Conservation (phyloP, 805 yeast species). For the Pichia manshurica region DNA sequence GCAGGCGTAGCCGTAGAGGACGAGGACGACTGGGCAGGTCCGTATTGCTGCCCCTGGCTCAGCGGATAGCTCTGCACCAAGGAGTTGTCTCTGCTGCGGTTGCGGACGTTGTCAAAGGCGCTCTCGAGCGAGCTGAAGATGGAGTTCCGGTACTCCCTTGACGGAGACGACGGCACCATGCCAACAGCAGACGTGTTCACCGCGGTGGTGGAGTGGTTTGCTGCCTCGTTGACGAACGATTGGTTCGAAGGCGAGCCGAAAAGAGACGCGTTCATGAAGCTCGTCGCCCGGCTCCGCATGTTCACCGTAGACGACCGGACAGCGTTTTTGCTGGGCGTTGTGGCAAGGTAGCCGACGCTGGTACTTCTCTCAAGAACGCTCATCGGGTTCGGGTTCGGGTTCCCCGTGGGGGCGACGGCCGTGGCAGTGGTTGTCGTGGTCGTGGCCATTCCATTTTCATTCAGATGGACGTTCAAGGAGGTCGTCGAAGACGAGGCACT, state of each 20-base stretch:
- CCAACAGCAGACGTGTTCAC: neutral
- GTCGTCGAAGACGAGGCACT: slow-evolving; percentile 31
- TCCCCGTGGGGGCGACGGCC: neutral
- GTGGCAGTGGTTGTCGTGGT: slow-evolving; percentile 2
- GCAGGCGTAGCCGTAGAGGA: too few species aligned
- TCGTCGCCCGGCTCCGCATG: slow-evolving; percentile 30
- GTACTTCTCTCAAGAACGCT: slow-evolving; percentile 1
- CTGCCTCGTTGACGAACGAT: neutral
- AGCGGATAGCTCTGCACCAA: slow-evolving; percentile 5
- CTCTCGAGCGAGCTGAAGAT: slow-evolving; percentile 28
- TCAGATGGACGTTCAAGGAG: slow-evolving; percentile 18
- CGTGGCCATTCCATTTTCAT: neutral
- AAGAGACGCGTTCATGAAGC: slow-evolving; percentile 24
- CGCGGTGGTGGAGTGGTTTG: neutral
- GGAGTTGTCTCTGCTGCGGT: slow-evolving; percentile 28
- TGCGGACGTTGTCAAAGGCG: slow-evolving; percentile 30
- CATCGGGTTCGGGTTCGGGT: neutral
- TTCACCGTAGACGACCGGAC: neutral
- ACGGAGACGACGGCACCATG: slow-evolving; percentile 2
- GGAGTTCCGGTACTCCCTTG: slow-evolving; percentile 18
- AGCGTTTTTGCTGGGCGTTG: slow-evolving; percentile 7
- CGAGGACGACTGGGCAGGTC: too few species aligned
- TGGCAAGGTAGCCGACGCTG: neutral
- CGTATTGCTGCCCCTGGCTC: too few species aligned
- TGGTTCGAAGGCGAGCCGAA: slow-evolving; percentile 15